Conservation (phyloP, 257 asterid genomes). For the Euphrasia confusa region DNA sequence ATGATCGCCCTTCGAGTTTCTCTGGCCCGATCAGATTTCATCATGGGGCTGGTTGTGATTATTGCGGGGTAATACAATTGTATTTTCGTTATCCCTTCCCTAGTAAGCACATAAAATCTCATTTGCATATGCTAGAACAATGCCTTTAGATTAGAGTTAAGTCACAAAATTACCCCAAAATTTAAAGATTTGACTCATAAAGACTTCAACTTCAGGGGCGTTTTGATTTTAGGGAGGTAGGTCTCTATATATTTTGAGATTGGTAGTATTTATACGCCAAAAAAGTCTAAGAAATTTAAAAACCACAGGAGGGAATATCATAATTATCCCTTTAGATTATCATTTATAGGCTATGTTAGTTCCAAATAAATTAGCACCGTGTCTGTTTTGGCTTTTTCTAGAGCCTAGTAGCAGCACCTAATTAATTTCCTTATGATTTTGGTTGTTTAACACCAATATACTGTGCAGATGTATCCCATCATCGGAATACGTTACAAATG, state of each 20-base stretch:
- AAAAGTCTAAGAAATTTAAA: no score
- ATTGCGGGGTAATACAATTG: constrained; percentile 58
- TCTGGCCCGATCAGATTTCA: constrained; percentile 37
- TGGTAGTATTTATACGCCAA: background rate
- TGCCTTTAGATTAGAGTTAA: background rate
- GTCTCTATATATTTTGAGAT: background rate
- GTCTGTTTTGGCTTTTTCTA: background rate
- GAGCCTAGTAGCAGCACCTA: background rate
- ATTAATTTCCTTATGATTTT: background rate
- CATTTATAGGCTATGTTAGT: background rate
- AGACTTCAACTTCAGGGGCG: background rate
- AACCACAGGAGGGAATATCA: background rate
- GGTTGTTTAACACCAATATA: background rate
- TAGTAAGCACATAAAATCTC: background rate
- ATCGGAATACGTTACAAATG: constrained; percentile 63
- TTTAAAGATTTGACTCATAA: no score
- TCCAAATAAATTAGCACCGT: background rate
- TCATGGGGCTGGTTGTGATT: constrained; percentile 58
- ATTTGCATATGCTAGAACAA: background rate
- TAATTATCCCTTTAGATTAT: background rate
- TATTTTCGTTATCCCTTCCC: constrained; percentile 4
- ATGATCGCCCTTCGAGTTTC: constrained; percentile 16
- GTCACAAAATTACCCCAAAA: background rate
- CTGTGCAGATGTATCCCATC: constrained; percentile 59
- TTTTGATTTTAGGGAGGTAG: background rate